Evolutionary conservation across 176 grass and related monocot species (phyloP), one percentile per base, ranked within the genome.

Genomic region (Poa annua): DNA sequence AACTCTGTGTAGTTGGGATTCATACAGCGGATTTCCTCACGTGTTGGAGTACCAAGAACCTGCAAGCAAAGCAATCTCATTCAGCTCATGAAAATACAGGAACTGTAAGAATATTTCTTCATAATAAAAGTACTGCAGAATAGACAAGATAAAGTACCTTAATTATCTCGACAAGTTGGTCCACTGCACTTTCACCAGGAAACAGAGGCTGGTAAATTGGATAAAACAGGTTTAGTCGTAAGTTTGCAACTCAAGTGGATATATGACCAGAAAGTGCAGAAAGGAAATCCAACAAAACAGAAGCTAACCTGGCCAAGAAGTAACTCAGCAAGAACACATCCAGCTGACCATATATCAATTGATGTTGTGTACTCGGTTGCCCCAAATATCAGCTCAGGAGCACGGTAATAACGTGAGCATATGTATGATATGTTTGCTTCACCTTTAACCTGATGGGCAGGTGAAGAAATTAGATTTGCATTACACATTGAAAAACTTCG

Each of bases 261-360:
- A 73, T 19, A 51, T 29, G n/a, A 53, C 32, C 55, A 81, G 12
- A 74, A 16, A 8, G 35, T 32, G n/a, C 44, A 71, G 22, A 75
- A 65, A 50, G 15, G 17, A 17, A 8, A 89, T 64, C 61, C 21
- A 20, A 20, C 29, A 26, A 20, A 42, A 85, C 11, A 77, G 4
- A 41, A 85, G 53, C 59, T 83, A 79, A 98, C 95, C 90, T 95
- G 95, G 44, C 95, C 92, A 82, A 98, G 95, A 62, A 98, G 92
- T 74, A 98, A 75, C 66, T 98, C 95, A 48, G 95, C 95, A 80
- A 98, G 88, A 84, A 98, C 92, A 75, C 95, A 98, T 55, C 95
- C 95, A 85, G 95, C 95, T 69, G 95, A 98, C 95, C 95, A 98
- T 80, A 98, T 98, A 91, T 98, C 95, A 84, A 98, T 98, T 36